Conservation (phyloP, 768 basidiomycete genomes). For the Neoboletus brunneissimus region DNA sequence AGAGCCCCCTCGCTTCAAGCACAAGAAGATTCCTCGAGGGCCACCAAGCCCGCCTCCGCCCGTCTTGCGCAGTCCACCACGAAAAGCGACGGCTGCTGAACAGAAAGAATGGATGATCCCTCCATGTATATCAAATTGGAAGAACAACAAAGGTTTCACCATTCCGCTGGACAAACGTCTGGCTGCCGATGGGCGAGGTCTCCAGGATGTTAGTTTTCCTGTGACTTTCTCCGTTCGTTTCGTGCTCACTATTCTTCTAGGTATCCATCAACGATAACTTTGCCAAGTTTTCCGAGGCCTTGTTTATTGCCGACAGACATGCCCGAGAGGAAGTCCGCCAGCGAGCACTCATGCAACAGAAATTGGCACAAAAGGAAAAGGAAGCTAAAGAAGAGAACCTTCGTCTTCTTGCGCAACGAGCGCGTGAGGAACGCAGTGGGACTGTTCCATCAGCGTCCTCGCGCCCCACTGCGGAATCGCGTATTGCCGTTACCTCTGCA, state of each 20-base stretch:
- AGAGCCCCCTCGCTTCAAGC: slow-evolving; percentile 96
- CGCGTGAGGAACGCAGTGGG: slow-evolving; percentile 90
- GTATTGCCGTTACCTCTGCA: slow-evolving; percentile 69
- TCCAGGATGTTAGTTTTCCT: slow-evolving; percentile 80
- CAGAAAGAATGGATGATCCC: slow-evolving; percentile 99
- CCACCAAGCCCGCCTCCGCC: slow-evolving; percentile 97
- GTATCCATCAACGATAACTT: slow-evolving; percentile 99
- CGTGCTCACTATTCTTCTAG: slow-evolving; percentile 38
- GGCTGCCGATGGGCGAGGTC: slow-evolving; percentile 95
- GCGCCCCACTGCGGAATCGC: slow-evolving; percentile 63
- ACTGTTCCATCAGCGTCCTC: slow-evolving; percentile 54
- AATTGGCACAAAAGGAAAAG: slow-evolving; percentile 98
- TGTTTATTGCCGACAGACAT: slow-evolving; percentile 94
- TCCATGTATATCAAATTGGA: slow-evolving; percentile 99
- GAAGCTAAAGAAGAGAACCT: slow-evolving; percentile 93
- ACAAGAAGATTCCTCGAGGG: slow-evolving; percentile 97
- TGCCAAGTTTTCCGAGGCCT: slow-evolving; percentile 95
- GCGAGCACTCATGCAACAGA: slow-evolving; percentile 96
- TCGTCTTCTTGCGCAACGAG: slow-evolving; percentile 89
- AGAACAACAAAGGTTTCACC: slow-evolving; percentile 99
- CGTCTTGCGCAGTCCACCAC: slow-evolving; percentile 89
- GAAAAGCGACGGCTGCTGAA: slow-evolving; percentile 94
- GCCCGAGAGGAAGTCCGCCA: slow-evolving; percentile 98
- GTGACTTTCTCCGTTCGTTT: background rate
- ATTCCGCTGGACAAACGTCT: slow-evolving; percentile 97